Evolutionary conservation across 2,329 filamentous ascomycete genomes (phyloP), one percentile per base, ranked within the genome.

Genomic region (Alternaria burnsii): DNA sequence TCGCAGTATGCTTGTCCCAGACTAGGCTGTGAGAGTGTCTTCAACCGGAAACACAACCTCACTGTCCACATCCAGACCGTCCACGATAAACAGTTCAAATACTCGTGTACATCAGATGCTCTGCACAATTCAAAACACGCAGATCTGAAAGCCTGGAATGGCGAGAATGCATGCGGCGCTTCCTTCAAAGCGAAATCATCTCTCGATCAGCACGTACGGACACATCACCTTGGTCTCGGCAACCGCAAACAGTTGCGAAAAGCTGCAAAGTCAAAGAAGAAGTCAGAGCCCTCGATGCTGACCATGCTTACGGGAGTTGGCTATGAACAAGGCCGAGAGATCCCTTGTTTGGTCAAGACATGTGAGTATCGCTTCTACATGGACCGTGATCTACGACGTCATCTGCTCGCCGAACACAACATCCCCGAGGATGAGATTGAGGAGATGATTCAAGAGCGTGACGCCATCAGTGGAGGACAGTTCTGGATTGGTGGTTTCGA

Each of bases 11-110:
- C 81, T 1, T 97, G 94, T 75, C 85, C 87, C 0, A 84, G 89
- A 71, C 79, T 84, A 0, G 89, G 86, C 22, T 97, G 94, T 76
- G 83, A 81, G 56, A 92, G 91, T 72, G 87, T 84, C 55, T 97
- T 97, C 78, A 94, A 92, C 18, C 91, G 91, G 73, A 88, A 87
- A 62, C 90, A 90, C n/a, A 97, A 97, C 70, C 84, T 97, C 52
- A 91, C 89, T 16, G 87, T 89, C 0, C 94, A 98, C 74, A 83
- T 94, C 55, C 89, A 90, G 58, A 89, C 87, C 11, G 89, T 90
- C 0, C 94, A 97, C 74, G 86, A 93, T 66, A 90, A 92, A 18
- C 82, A 88, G 66, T 85, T 82, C 61, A 88, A 88, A 10, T 97
- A 92, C 72, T 83, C 92, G n/a, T 97, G 94, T 72, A 92, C 92